These are phyloP conservation scores for Alternaria ventricosa DNA, from an alignment of 2,329 filamentous ascomycete genomes.

Conservation along the genomic window DNA sequence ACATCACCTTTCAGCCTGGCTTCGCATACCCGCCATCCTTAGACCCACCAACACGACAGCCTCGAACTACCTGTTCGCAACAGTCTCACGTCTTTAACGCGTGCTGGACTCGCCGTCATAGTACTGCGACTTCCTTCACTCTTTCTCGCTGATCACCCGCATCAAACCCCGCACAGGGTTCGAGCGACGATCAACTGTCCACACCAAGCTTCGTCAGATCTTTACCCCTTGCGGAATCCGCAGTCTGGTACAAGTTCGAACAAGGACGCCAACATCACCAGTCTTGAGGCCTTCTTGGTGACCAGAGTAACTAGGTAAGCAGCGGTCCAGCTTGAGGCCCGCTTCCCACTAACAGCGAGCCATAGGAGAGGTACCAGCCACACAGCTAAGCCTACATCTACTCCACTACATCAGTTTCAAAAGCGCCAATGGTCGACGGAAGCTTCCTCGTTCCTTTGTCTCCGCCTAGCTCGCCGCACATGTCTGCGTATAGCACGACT, in stretches of 20 bases:
- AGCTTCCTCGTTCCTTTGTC: constrained; percentile 56
- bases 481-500: constrained; percentile 56
- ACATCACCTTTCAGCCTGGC: constrained; percentile 46
- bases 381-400: constrained; percentile 23
- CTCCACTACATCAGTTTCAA: constrained; percentile 25
- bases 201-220: constrained; percentile 32
- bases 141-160: constrained; percentile 39
- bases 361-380: constrained; percentile 32
- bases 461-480: constrained; percentile 58
- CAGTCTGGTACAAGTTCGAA: not conserved
- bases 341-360: constrained; percentile 29
- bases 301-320: constrained; percentile 15
- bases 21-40: constrained; percentile 40
- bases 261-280: not conserved
- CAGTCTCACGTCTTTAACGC: constrained; percentile 35
- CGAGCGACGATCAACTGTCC: constrained; percentile 36
- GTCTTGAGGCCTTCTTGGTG: constrained; percentile 10
- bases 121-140: constrained; percentile 29
- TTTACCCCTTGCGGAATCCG: constrained; percentile 21
- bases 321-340: not conserved
- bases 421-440: constrained; percentile 54
- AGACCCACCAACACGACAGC: constrained; percentile 30
- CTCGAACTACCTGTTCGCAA: constrained; percentile 31
- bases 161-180: constrained; percentile 41
- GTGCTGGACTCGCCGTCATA: constrained; percentile 31